phyloP scores from a whole-genome alignment of 2,329 filamentous ascomycete species.

The Colletotrichum noveboracense region DNA sequence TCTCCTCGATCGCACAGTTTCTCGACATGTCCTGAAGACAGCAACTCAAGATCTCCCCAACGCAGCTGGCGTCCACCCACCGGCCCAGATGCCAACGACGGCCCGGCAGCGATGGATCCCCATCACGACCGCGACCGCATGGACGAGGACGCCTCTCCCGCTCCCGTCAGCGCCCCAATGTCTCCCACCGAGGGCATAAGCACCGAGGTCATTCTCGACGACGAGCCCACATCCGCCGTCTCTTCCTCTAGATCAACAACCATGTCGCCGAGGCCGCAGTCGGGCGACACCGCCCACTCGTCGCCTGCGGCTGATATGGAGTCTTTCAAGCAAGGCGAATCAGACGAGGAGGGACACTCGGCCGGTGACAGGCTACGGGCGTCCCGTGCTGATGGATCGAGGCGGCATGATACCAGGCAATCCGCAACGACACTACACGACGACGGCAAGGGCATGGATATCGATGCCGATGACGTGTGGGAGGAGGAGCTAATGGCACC shows the following conservation, averaged over 20 bases:
- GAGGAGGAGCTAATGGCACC: constrained; percentile 36
- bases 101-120: constrained; percentile 27
- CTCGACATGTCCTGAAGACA: constrained; percentile 50
- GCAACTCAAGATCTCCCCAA: constrained; percentile 23
- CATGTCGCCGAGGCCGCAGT: constrained; percentile 47
- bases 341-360: constrained; percentile 36
- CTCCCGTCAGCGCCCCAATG: constrained; percentile 23
- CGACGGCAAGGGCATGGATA: constrained; percentile 30
- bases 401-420: not conserved
- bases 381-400: not conserved
- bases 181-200: constrained; percentile 13
- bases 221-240: constrained; percentile 23
- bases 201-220: constrained; percentile 25
- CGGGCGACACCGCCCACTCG: constrained; percentile 35
- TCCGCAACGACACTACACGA: not conserved
- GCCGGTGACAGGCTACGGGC: not conserved
- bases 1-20: constrained; percentile 42
- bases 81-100: not conserved
- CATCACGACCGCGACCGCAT: constrained; percentile 28
- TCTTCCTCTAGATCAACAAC: constrained; percentile 47
- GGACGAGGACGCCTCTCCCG: constrained; percentile 29
- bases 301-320: constrained; percentile 37
- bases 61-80: constrained; percentile 21
- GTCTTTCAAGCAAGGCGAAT: constrained; percentile 43
- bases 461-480: constrained; percentile 10